Conservation (phyloP, 2,329 filamentous ascomycete species). For the Apiospora pterosperma region DNA sequence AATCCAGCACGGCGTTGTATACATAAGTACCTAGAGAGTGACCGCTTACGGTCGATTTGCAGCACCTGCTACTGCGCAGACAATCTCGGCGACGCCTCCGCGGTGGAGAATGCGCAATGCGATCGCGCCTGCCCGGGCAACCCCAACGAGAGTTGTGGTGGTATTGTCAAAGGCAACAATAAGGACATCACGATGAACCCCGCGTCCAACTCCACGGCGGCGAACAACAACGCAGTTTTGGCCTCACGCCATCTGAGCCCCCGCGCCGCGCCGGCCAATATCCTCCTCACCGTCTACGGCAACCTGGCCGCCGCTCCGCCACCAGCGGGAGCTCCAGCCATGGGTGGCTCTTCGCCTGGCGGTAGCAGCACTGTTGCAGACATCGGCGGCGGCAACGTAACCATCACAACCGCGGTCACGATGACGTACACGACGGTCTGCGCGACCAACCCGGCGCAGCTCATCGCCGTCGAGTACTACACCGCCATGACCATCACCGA, state of each 20-base stretch:
- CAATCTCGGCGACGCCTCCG: constrained; percentile 34
- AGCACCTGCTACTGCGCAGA: constrained; percentile 45
- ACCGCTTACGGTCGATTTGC: not conserved
- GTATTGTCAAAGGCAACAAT: constrained; percentile 14
- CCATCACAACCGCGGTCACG: constrained; percentile 22
- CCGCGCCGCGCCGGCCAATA: constrained; percentile 22
- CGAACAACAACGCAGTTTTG: constrained; percentile 6
- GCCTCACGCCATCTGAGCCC: constrained; percentile 8
- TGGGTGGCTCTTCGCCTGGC: constrained; percentile 16
- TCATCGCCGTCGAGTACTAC: constrained; percentile 29
- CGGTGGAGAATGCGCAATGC: constrained; percentile 32
- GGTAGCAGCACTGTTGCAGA: constrained; percentile 11
- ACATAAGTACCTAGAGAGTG: not conserved
- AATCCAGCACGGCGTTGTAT: not conserved
- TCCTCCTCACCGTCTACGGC: constrained; percentile 43
- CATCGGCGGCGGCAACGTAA: not conserved
- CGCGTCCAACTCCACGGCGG: constrained; percentile 7
- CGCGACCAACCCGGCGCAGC: constrained; percentile 27
- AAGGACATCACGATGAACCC: constrained; percentile 2
- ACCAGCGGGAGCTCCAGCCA: constrained; percentile 30
- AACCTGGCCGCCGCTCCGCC: constrained; percentile 25
- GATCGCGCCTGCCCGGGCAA: constrained; percentile 40
- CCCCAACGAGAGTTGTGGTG: constrained; percentile 38
- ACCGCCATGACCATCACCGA: constrained; percentile 26
- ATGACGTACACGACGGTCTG: constrained; percentile 32